phyloP scores from a whole-genome alignment of 2,329 filamentous ascomycete species.

The Trichophyton benhamiae region DNA sequence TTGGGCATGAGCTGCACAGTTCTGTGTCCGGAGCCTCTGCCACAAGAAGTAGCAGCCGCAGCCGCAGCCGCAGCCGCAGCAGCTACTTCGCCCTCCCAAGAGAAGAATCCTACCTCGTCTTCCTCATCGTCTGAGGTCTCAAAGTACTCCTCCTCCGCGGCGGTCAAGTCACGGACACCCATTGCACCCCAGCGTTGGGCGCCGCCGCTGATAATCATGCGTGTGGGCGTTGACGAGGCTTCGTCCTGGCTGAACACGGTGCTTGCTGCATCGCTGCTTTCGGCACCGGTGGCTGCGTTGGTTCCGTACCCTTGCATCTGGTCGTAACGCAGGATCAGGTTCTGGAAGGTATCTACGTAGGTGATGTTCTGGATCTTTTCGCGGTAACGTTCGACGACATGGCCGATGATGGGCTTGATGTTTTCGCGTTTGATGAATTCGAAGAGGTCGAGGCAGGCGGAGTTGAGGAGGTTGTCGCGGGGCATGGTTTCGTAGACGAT shows the following conservation, averaged over 20 bases:
- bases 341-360: conserved; percentile 74
- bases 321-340: conserved; percentile 65
- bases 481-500: conserved; percentile 77
- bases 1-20: conserved; percentile 14
- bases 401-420: conserved; percentile 66
- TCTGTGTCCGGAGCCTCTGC: background rate
- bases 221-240: conserved; percentile 36
- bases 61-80: background rate
- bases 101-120: conserved; percentile 39
- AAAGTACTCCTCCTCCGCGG: conserved; percentile 86
- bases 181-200: conserved; percentile 42
- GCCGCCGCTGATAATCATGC: conserved; percentile 43
- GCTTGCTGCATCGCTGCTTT: background rate
- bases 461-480: conserved; percentile 84
- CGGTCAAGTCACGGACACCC: conserved; percentile 69
- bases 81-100: conserved; percentile 4
- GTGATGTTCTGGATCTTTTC: conserved; percentile 63
- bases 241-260: conserved; percentile 57
- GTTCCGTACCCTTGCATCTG: conserved; percentile 57
- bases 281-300: conserved; percentile 43
- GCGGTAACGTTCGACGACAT: conserved; percentile 73
- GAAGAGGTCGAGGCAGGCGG: conserved; percentile 86
- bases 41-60: too few species aligned
- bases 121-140: conserved; percentile 81
- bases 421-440: conserved; percentile 76